phyloP scores from a whole-genome alignment of 768 basidiomycete genomes.

The Russula olivacea region DNA sequence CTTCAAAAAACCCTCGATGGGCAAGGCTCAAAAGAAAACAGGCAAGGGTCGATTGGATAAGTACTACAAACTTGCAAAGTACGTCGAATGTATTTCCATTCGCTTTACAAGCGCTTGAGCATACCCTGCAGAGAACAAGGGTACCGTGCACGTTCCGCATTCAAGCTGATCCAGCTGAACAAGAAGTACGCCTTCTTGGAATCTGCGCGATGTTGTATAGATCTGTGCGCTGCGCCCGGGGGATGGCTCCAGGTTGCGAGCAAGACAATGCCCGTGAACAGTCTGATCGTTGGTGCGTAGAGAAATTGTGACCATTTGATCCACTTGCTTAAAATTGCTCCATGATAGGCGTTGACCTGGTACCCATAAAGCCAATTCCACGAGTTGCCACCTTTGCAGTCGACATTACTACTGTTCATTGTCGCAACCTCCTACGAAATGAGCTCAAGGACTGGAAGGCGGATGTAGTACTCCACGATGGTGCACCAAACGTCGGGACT shows the following conservation, averaged over 20 bases:
- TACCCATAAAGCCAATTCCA: slow-evolving; percentile 93
- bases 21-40: slow-evolving; percentile 80
- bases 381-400: slow-evolving; percentile 85
- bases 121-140: slow-evolving; percentile 78
- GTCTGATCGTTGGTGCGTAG: slow-evolving; percentile 78
- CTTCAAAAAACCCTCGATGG: slow-evolving; percentile 27
- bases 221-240: slow-evolving; percentile 97
- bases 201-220: slow-evolving; percentile 85
- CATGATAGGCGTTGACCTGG: slow-evolving; percentile 80
- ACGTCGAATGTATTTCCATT: slow-evolving; percentile 13
- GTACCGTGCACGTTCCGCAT: slow-evolving; percentile 97
- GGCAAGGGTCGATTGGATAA: slow-evolving; percentile 95
- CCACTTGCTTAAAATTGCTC: slow-evolving; percentile 3
- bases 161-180: slow-evolving; percentile 98
- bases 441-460: slow-evolving; percentile 99
- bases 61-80: slow-evolving; percentile 96
- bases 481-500: slow-evolving; percentile 98
- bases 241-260: slow-evolving; percentile 98
- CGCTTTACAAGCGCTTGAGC: slow-evolving; percentile 9
- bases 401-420: slow-evolving; percentile 91
- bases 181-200: slow-evolving; percentile 95
- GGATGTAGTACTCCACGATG: slow-evolving; percentile 96
- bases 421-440: slow-evolving; percentile 76
- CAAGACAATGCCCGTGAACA: slow-evolving; percentile 94
- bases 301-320: background rate